A percentile compares a stretch with the other conserved stretches of the same genome.
Conservation (phyloP, 129 eudicot species). For the Arctium lappa region DNA sequence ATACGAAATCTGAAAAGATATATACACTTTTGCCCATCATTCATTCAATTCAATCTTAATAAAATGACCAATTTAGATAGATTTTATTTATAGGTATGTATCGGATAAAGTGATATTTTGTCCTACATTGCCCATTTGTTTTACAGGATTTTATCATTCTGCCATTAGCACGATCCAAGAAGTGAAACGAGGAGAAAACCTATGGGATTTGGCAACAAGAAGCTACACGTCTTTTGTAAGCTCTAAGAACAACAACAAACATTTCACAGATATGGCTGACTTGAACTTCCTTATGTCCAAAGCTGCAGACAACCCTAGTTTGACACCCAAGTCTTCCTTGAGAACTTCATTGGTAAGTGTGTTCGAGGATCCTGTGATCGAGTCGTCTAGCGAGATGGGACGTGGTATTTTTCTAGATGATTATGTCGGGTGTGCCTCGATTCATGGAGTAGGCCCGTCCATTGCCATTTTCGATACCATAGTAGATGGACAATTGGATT, state of each 20-base stretch:
- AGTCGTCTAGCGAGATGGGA: conserved; percentile 23
- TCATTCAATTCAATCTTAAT: too few relatives aligned
- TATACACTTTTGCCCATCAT: background rate
- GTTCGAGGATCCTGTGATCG: conserved; percentile 52
- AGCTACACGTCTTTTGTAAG: conserved; percentile 41
- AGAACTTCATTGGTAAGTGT: conserved; percentile 44
- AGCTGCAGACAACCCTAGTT: conserved; percentile 51
- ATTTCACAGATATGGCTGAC: conserved; percentile 52
- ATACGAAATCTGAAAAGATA: too few relatives aligned
- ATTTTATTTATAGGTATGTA: background rate
- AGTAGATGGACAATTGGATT: conserved; percentile 37
- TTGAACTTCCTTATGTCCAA: conserved; percentile 54
- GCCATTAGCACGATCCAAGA: conserved; percentile 50
- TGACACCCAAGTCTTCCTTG: conserved; percentile 51
- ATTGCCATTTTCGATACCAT: conserved; percentile 41
- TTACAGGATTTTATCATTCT: conserved; percentile 50
- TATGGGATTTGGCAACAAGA: conserved; percentile 51
- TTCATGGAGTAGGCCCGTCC: conserved; percentile 46
- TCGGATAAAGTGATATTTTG: background rate
- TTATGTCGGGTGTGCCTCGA: conserved; percentile 38
- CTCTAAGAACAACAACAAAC: conserved; percentile 45
- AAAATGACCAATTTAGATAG: background rate
- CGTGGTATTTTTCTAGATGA: conserved; percentile 37
- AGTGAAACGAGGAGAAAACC: conserved; percentile 36
- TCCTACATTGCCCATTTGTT: background rate